Conservation (phyloP, 768 basidiomycete species). For the Agaricus blazei region DNA sequence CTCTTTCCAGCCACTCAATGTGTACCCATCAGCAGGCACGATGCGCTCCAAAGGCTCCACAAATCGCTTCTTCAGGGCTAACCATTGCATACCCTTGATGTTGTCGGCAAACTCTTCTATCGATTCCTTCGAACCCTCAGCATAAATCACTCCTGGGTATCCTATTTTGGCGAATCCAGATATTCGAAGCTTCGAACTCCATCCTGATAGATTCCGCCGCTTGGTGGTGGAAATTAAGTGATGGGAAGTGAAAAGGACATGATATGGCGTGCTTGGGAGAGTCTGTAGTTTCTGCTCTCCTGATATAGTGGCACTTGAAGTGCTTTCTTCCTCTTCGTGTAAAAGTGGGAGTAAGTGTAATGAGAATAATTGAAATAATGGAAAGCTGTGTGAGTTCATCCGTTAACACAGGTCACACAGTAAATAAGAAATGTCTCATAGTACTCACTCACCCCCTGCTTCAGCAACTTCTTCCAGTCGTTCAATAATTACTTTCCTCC, state of each 20-base stretch:
- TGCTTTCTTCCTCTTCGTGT: conserved; percentile 28
- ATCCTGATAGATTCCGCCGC: conserved; percentile 49
- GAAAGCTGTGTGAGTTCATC: conserved; percentile 39
- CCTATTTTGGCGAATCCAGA: conserved; percentile 71
- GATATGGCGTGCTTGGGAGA: conserved; percentile 26
- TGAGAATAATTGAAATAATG: conserved; percentile 54
- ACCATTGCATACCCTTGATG: conserved; percentile 76
- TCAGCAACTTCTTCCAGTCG: conserved; percentile 29
- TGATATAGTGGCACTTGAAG: not conserved
- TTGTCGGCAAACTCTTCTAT: conserved; percentile 62
- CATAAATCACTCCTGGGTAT: conserved; percentile 73
- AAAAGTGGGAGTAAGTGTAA: conserved; percentile 53
- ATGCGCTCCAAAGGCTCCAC: conserved; percentile 36
- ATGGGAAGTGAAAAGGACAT: conserved; percentile 70
- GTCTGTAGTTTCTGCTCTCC: not conserved
- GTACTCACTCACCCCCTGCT: conserved; percentile 26
- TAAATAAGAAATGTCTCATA: not conserved
- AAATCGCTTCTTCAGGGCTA: conserved; percentile 62
- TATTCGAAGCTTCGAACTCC: conserved; percentile 50
- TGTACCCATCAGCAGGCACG: not conserved
- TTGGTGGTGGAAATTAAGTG: conserved; percentile 64
- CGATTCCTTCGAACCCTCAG: conserved; percentile 45
- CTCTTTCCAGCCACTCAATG: conserved; percentile 45
- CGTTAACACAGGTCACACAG: not conserved
- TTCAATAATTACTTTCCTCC: conserved; percentile 37